These are phyloP conservation scores for Lentinula edodes DNA, from an alignment of 768 basidiomycete species.

Conservation along the genomic window DNA sequence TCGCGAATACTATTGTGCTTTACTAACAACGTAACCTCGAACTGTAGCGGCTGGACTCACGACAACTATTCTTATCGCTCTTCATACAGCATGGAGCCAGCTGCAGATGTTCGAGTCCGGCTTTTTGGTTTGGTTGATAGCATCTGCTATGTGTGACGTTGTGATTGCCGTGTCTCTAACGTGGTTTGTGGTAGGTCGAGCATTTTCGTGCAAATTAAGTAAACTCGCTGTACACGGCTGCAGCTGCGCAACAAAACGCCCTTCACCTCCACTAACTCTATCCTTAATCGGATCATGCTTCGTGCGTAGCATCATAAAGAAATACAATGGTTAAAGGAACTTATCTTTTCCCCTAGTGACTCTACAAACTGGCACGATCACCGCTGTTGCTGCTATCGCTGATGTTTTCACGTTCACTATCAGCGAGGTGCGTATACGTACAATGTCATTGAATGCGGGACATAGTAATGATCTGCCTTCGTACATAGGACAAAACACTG, in stretches of 20 bases:
- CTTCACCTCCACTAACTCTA: neutral
- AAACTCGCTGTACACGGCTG: neutral
- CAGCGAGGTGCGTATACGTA: neutral
- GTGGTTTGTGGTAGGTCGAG: constrained; percentile 31
- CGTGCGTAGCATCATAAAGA: neutral
- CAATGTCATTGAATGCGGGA: neutral
- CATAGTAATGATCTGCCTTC: neutral
- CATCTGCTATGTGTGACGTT: constrained; percentile 39
- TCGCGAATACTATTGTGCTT: neutral
- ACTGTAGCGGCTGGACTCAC: constrained; percentile 27
- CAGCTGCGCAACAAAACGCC: neutral
- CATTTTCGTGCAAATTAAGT: neutral
- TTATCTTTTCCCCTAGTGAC: neutral
- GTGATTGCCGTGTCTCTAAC: constrained; percentile 40
- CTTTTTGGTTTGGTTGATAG: constrained; percentile 37
- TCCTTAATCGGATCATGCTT: constrained; percentile 4
- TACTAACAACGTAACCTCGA: neutral
- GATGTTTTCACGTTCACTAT: neutral
- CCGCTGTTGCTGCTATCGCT: neutral
- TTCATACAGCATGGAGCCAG: constrained; percentile 19
- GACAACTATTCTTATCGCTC: constrained; percentile 20
- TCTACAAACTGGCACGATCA: constrained; percentile 6
- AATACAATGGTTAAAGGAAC: neutral
- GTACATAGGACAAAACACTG: neutral
- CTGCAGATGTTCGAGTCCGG: constrained; percentile 26